phyloP scores from a whole-genome alignment of 2,329 filamentous ascomycete genomes.

The Aspergillus caelatus region DNA sequence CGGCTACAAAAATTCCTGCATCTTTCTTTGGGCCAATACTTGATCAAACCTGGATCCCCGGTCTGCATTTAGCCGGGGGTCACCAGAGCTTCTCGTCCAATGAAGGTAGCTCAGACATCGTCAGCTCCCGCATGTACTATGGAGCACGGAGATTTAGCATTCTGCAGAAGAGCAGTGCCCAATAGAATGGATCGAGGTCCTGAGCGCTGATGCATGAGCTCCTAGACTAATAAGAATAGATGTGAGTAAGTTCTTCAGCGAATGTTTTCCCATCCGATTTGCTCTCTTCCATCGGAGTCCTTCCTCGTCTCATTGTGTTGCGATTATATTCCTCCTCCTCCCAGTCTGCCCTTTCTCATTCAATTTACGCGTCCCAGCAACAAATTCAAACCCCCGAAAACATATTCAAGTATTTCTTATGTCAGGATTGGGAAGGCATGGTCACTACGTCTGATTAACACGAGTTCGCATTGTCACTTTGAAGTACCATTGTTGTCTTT shows the following conservation, averaged over 20 bases:
- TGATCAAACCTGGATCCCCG: conserved; percentile 2
- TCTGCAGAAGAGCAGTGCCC: conserved; percentile 15
- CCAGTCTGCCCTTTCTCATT: background rate
- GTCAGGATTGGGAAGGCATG: background rate
- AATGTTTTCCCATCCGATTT: background rate
- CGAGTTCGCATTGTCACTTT: background rate
- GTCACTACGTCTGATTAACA: background rate
- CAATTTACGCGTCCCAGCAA: no score
- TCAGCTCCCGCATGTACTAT: conserved; percentile 12
- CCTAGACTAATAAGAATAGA: conserved; percentile 6
- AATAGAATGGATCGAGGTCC: background rate
- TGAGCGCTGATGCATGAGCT: conserved; percentile 13
- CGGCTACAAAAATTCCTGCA: conserved; percentile 19
- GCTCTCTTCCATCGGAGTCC: conserved; percentile 2
- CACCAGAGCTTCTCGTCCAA: conserved; percentile 13
- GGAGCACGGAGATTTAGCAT: conserved; percentile 15
- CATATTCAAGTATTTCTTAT: background rate
- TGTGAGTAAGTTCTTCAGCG: background rate
- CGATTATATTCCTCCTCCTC: background rate
- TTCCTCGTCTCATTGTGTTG: background rate
- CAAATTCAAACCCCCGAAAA: no score
- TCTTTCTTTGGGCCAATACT: conserved; percentile 18
- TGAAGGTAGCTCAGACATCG: conserved; percentile 2
- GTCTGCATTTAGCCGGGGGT: conserved; percentile 15
- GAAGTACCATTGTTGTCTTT: background rate